Percentiles rank a stretch among this genome's conserved stretches.
These are phyloP conservation scores for Diplodia intermedia DNA, from an alignment of 2,329 filamentous ascomycete genomes.

Conservation along the genomic window DNA sequence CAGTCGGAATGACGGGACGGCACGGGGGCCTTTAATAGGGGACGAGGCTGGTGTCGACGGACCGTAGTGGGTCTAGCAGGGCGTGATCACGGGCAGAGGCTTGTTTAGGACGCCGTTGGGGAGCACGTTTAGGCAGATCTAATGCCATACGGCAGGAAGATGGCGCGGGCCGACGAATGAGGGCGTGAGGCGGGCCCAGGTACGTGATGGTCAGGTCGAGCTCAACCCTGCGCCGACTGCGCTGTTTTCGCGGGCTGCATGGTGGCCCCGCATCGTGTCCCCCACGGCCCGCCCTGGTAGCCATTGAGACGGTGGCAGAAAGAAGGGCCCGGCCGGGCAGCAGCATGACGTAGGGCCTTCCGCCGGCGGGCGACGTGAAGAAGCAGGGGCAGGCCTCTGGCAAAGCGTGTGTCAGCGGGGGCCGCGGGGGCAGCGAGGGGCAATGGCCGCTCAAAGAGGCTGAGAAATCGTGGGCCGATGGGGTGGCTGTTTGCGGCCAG, in stretches of 20 bases:
- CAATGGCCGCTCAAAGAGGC: not conserved
- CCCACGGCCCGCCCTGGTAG: slow-evolving; percentile 3
- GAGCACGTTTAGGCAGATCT: slow-evolving; percentile 16
- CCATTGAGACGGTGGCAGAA: not conserved
- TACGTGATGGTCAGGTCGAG: slow-evolving; percentile 23
- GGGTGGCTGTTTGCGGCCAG: slow-evolving; percentile 26
- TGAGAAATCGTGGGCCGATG: not conserved
- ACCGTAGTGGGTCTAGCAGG: not conserved
- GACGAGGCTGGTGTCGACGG: not conserved
- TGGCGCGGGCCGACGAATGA: slow-evolving; percentile 8
- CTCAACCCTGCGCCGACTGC: slow-evolving; percentile 18
- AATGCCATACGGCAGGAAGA: slow-evolving; percentile 27
- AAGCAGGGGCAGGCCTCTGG: not conserved
- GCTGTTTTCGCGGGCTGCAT: slow-evolving; percentile 25
- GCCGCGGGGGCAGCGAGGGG: not conserved
- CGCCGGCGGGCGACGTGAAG: not conserved
- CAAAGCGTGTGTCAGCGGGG: not conserved
- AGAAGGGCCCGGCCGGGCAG: not conserved
- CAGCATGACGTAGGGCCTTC: slow-evolving; percentile 11
- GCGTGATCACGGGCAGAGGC: not conserved
- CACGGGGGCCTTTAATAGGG: slow-evolving; percentile 10
- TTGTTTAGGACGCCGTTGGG: not conserved
- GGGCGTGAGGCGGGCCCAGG: not conserved
- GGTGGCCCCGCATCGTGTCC: slow-evolving; percentile 26
- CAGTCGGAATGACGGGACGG: not conserved